Base-by-base conservation (phyloP, 2,329 filamentous ascomycete species). In the Colletotrichum godetiae region DNA sequence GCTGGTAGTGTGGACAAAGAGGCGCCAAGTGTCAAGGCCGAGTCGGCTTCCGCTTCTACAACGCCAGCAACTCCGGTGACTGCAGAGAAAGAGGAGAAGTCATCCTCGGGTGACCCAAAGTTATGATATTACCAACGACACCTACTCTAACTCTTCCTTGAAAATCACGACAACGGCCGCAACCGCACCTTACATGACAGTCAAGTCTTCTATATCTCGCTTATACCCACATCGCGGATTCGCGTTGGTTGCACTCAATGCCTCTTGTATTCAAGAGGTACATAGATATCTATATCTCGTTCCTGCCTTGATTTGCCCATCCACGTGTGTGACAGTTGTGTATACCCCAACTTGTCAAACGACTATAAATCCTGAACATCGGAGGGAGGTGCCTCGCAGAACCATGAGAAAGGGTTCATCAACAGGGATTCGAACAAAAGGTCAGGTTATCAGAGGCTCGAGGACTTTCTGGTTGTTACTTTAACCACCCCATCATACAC, bases 171-270 rank as follows among this genome's bases (percentile, higher is more conserved):
- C 13, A 31, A 37, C 61, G 6, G 37, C 7, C 37, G 19, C 37
- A 42, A 2, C 22, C 31, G 22, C 22, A 37, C 53, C 5, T 22
- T 53, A 12, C 15, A 60, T 42, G 59, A 19, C 70, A 59, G 46
- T 64, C 63, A 66, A 64, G 42, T 56, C 66, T 55, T 59, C 56
- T 35, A 55, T 55, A 53, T 13, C 31, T 59, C 49, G 58, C 59
- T 29, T 72, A 72, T 72, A 72, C 70, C 70, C 70, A 69, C 33
- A 12, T 27, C 62, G 24, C 37, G 15, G 37, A 42, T 42, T 42
- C 37, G 37, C 29, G 49, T 52, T 57, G 35, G 31, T 42, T 63
- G 13, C 46, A 63, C 29, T 52, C 2, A 3, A 49, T 5, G 42
- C 19, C 19, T 22, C 42, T 35, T 49, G 8, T 22, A 10, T n/a